Percentiles rank a stretch among this genome's conserved stretches.
These are phyloP conservation scores for Globisporangium alternatum DNA, from an alignment of 352 stramenopile genomes.

Conservation along the genomic window DNA sequence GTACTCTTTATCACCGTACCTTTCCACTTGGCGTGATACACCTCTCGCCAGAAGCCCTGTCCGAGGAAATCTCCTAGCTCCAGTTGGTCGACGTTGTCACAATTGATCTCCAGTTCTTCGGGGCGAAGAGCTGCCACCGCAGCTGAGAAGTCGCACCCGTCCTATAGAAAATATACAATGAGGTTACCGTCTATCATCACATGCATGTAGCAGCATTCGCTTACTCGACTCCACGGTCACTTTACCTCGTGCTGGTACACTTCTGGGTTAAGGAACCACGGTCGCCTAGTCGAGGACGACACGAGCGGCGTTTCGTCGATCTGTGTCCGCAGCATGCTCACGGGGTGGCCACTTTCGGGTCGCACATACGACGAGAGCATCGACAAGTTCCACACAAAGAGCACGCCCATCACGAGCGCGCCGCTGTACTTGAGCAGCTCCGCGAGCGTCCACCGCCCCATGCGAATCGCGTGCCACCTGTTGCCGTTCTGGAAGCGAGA, in stretches of 20 bases:
- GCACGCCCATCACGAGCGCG: constrained; percentile 27
- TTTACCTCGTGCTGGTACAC: constrained; percentile 40
- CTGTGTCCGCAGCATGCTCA: constrained; percentile 14
- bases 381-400: constrained; percentile 59
- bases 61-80: constrained; percentile 49
- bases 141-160: constrained; percentile 62
- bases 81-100: constrained; percentile 58
- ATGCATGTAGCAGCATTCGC: background rate
- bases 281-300: background rate
- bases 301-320: background rate
- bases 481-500: constrained; percentile 20
- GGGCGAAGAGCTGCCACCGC: constrained; percentile 56
- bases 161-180: constrained; percentile 20
- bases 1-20: constrained; percentile 22
- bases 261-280: constrained; percentile 55
- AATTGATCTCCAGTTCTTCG: constrained; percentile 62
- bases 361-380: constrained; percentile 33
- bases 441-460: constrained; percentile 19
- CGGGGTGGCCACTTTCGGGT: constrained; percentile 5
- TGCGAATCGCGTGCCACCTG: constrained; percentile 23
- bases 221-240: background rate
- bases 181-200: background rate
- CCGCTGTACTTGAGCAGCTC: constrained; percentile 27
- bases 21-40: constrained; percentile 72
- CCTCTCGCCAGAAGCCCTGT: constrained; percentile 68